Base-by-base conservation (phyloP, 768 basidiomycete genomes). In the Sistotremastrum suecicum region DNA sequence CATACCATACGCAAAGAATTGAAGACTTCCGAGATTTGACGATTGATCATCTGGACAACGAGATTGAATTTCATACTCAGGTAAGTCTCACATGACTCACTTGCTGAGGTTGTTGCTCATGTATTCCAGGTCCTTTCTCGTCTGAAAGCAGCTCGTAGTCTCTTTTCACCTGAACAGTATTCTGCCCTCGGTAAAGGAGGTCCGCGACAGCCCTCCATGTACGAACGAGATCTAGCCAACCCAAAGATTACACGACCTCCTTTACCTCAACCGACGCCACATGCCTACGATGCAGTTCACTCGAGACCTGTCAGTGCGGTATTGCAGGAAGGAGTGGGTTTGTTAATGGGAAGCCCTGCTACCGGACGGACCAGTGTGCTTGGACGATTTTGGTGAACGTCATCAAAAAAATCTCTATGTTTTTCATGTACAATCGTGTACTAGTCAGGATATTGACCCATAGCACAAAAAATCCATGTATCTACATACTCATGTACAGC, bases 231-330 rank as follows among this genome's bases (percentile, higher is more conserved):
- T 48, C 65, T 87, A 43, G 72, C 74, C 48, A 70, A 69, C 44
- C 77, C 51, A 28, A 69, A 70, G 28, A 56, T 70, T 42, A 64
- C 48, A 33, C 62, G 65, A 9, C 62, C 59, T 28, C 73, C 74
- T 1, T 66, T 87, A n/a, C 66, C 70, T 5, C 83, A 86, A 57
- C 84, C 85, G 3, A 80, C 76, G 48, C 82, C 83, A 6, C 84
- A 88, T 59, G 79, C 84, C 1, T 85, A 73, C 52, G 85, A 88
- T 57, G 75, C 78, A 11, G 70, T 76, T 11, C 78, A 80, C 12
- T 80, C 84, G 76, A 64, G 78, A 11, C 80, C 81, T 5, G 83
- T 84, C 20, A 81, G 78, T 55, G 73, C 75, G 36, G 83, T 80
- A 28, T 76, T 85, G 10, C 79, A 82, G 54, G 77, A 76, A 47